These are phyloP conservation scores for Quercus lobata DNA, from an alignment of 331 rosid species.

Conservation along the genomic window DNA sequence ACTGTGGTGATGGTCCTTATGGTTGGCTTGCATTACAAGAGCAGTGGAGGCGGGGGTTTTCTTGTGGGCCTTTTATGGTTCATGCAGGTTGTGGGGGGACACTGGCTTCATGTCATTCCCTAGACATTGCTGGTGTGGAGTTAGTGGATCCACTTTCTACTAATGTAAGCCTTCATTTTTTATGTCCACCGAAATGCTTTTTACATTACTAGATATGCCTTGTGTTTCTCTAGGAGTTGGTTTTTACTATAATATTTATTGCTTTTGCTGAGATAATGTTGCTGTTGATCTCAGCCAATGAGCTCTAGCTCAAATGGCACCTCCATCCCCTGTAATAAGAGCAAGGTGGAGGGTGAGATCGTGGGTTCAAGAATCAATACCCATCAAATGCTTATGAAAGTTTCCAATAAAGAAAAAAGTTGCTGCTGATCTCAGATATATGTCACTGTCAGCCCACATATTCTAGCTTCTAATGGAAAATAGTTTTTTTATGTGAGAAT, in stretches of 20 bases:
- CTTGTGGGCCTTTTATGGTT: conserved; percentile 96
- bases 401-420: not conserved
- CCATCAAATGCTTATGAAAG: too few species aligned
- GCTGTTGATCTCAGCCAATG: conserved; percentile 2
- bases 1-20: conserved; percentile 95
- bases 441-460: not conserved
- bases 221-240: conserved; percentile 19
- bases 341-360: too few species aligned
- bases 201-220: not conserved
- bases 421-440: not conserved
- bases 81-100: conserved; percentile 99
- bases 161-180: conserved; percentile 58
- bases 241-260: not conserved
- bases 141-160: conserved; percentile 96
- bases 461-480: not conserved
- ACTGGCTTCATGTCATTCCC: conserved; percentile 92
- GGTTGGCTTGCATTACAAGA: conserved; percentile 97
- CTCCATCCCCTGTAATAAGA: too few species aligned
- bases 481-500: conserved; percentile 3
- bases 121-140: conserved; percentile 98
- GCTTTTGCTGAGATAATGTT: conserved; percentile 4
- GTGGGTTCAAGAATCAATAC: too few species aligned
- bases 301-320: too few species aligned
- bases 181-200: conserved; percentile 4
- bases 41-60: conserved; percentile 96